phyloP scores from a whole-genome alignment of 176 grass and related monocot genomes.

The Cenchrus purpureus region DNA sequence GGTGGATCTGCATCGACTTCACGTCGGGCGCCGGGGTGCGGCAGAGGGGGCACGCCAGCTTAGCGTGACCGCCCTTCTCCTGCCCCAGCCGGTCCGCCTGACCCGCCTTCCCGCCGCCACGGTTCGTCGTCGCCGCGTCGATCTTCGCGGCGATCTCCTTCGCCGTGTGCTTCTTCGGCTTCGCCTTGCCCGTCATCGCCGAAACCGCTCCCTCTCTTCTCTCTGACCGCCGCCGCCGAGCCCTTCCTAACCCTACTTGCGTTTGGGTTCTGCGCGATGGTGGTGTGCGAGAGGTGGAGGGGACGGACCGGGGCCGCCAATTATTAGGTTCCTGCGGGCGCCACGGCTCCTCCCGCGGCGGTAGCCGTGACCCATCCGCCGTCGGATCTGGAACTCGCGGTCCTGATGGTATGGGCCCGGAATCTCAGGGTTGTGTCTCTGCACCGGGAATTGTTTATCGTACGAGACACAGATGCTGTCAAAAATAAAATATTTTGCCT shows the following conservation, averaged over 20 bases:
- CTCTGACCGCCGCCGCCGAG: conserved; percentile 13
- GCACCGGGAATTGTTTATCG: neutral
- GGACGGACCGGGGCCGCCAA: conserved; percentile 16
- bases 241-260: conserved; percentile 46
- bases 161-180: conserved; percentile 99
- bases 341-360: neutral
- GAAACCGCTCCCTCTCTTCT: neutral
- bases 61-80: conserved; percentile 94
- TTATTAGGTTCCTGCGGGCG: conserved; percentile 40
- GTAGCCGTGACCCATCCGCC: neutral
- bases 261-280: neutral
- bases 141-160: conserved; percentile 95
- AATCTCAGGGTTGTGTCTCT: neutral
- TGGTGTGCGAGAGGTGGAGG: neutral
- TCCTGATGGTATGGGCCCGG: neutral
- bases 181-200: conserved; percentile 96
- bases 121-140: conserved; percentile 92
- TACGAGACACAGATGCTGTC: neutral
- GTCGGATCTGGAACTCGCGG: conserved; percentile 27
- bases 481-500: neutral
- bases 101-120: conserved; percentile 90
- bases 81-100: conserved; percentile 69
- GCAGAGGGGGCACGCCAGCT: conserved; percentile 87
- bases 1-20: conserved; percentile 99
- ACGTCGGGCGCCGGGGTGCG: conserved; percentile 76